phyloP scores from a whole-genome alignment of 495 filamentous ascomycete genomes.

The Glarea lozoyensis region DNA sequence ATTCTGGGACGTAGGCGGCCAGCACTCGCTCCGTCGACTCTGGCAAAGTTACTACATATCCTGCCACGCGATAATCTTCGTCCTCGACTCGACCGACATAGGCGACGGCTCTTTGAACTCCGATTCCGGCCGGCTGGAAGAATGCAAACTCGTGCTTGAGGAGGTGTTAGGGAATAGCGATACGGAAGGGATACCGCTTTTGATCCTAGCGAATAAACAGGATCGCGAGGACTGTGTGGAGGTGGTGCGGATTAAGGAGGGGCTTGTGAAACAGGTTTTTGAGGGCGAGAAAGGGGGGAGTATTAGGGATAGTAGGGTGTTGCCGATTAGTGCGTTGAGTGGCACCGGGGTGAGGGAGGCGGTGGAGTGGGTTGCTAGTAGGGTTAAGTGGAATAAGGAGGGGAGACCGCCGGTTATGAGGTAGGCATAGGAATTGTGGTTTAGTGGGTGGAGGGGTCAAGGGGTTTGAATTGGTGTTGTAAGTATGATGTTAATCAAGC shows the following conservation, averaged over 20 bases:
- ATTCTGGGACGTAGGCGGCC: constrained; percentile 97
- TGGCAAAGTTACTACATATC: constrained; percentile 94
- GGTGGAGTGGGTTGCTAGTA: constrained; percentile 85
- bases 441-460: too few relatives aligned
- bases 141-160: constrained; percentile 84
- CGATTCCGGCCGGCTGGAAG: constrained; percentile 63
- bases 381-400: constrained; percentile 96
- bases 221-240: constrained; percentile 96
- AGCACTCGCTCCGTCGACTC: constrained; percentile 76
- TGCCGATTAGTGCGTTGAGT: constrained; percentile 85
- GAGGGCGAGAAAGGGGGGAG: constrained; percentile 82
- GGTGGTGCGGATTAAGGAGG: constrained; percentile 94
- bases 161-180: constrained; percentile 76
- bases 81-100: constrained; percentile 89
- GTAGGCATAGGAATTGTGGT: constrained; percentile 30
- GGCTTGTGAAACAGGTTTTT: constrained; percentile 85
- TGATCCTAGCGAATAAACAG: constrained; percentile 96
- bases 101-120: constrained; percentile 62
- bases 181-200: constrained; percentile 80
- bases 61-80: constrained; percentile 95
- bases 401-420: constrained; percentile 85
- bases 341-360: constrained; percentile 90
- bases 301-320: constrained; percentile 79
- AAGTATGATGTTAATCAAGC: too few relatives aligned
- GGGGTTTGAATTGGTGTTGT: too few relatives aligned